Evolutionary conservation across 2,329 filamentous ascomycete species (phyloP).

Genomic region (Verticillium zaregamsianum): DNA sequence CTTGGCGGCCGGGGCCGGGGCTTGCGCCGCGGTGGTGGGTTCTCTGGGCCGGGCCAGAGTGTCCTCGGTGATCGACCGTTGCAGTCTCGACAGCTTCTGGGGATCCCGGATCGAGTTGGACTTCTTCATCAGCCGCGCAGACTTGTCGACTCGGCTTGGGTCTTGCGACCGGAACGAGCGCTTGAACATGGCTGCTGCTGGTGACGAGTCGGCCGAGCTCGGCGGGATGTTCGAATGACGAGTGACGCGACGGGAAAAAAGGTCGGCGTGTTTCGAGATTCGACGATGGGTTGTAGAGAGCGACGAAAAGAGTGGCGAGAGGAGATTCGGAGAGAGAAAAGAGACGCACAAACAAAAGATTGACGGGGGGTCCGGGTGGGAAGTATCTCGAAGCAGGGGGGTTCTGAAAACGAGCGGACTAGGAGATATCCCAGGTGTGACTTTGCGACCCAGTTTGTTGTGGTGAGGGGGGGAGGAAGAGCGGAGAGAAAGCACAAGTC

Average conservation of each 20-base stretch:
- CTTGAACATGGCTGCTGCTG: conserved; percentile 73
- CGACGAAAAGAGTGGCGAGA: conserved; percentile 45
- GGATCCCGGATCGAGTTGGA: conserved; percentile 58
- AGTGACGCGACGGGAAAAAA: conserved; percentile 28
- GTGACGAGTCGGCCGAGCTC: conserved; percentile 7
- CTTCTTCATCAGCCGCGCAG: conserved; percentile 77
- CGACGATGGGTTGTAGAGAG: conserved; percentile 34
- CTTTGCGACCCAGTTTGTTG: conserved; percentile 57
- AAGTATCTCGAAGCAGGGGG: conserved; percentile 28
- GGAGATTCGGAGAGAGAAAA: conserved; percentile 26
- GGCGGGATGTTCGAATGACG: conserved; percentile 21
- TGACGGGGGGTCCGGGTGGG: conserved; percentile 52
- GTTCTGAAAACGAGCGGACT: conserved; percentile 41
- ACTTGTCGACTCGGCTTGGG: conserved; percentile 72
- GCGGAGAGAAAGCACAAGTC: conserved; percentile 30
- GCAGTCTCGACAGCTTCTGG: conserved; percentile 78
- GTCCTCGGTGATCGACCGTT: conserved; percentile 69
- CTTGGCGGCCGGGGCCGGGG: conserved; percentile 35
- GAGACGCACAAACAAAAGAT: conserved; percentile 39
- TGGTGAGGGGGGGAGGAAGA: conserved; percentile 50
- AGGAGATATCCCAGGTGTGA: conserved; percentile 47
- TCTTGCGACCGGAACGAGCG: conserved; percentile 77
- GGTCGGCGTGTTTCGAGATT: conserved; percentile 6
- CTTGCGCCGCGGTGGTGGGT: conserved; percentile 27
- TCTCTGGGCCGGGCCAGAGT: conserved; percentile 32